These are phyloP conservation scores for Leishmania lainsoni DNA, from an alignment of 208 protist species.

Conservation along the genomic window DNA sequence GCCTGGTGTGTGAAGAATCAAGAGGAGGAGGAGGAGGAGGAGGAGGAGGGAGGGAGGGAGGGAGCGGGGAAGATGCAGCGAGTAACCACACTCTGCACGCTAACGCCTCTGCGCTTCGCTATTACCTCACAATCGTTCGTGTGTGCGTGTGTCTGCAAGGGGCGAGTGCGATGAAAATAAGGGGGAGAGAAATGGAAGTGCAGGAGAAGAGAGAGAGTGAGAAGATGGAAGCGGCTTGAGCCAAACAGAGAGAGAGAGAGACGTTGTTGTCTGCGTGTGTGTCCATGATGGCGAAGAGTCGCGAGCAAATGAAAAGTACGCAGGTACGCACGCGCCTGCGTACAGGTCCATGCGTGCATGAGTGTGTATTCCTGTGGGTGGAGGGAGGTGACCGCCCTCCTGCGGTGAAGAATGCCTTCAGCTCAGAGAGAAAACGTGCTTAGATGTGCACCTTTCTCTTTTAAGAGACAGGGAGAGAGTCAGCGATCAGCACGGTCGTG, in stretches of 20 bases:
- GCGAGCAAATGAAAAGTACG: background rate
- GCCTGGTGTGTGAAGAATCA: conserved; percentile 8
- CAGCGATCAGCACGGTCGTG: background rate
- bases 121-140: background rate
- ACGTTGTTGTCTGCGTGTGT: background rate
- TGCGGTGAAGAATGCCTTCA: background rate
- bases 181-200: background rate
- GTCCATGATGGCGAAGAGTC: background rate
- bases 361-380: background rate
- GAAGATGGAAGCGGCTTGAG: background rate
- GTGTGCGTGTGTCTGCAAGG: conserved; percentile 14
- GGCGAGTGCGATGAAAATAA: background rate
- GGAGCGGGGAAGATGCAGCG: background rate
- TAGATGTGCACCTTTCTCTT: background rate
- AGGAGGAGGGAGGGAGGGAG: too few relatives aligned
- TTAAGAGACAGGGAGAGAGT: background rate
- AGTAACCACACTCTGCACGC: background rate
- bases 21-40: too few relatives aligned
- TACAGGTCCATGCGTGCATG: background rate
- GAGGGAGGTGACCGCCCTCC: background rate
- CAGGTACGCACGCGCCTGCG: background rate
- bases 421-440: background rate
- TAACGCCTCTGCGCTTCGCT: background rate
- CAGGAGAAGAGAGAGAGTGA: background rate
- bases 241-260: conserved; percentile 4